Conservation (phyloP, 306 rosid genomes). For the Ammopiptanthus mongolicus region DNA sequence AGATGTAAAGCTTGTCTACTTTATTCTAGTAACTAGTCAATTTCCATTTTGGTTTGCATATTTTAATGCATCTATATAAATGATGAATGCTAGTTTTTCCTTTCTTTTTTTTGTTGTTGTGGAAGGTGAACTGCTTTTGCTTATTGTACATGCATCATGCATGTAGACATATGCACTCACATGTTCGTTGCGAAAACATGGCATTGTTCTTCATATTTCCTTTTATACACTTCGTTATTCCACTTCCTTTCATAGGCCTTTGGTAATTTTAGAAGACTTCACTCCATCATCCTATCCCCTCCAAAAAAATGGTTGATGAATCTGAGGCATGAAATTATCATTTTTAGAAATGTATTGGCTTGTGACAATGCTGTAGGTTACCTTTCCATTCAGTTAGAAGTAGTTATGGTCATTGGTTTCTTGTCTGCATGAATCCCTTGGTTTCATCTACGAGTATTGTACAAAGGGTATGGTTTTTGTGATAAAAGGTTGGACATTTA, state of each 20-base stretch:
- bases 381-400: constrained; percentile 12
- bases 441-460: background rate
- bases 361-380: background rate
- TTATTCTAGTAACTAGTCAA: background rate
- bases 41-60: background rate
- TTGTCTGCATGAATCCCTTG: constrained; percentile 11
- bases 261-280: background rate
- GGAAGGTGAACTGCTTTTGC: background rate
- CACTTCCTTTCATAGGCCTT: background rate
- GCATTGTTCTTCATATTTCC: background rate
- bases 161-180: background rate
- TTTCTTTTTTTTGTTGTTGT: background rate
- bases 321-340: background rate
- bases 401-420: background rate
- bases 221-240: background rate
- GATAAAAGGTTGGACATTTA: constrained; percentile 40
- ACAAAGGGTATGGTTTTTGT: constrained; percentile 16
- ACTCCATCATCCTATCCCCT: background rate
- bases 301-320: background rate
- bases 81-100: background rate
- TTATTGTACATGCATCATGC: background rate
- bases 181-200: background rate
- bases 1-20: background rate
- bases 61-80: background rate
- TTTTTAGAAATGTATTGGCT: background rate